Evolutionary conservation across 768 basidiomycete species (phyloP), one percentile per base, ranked within the genome.

Genomic region (Lactifluus piperatus): DNA sequence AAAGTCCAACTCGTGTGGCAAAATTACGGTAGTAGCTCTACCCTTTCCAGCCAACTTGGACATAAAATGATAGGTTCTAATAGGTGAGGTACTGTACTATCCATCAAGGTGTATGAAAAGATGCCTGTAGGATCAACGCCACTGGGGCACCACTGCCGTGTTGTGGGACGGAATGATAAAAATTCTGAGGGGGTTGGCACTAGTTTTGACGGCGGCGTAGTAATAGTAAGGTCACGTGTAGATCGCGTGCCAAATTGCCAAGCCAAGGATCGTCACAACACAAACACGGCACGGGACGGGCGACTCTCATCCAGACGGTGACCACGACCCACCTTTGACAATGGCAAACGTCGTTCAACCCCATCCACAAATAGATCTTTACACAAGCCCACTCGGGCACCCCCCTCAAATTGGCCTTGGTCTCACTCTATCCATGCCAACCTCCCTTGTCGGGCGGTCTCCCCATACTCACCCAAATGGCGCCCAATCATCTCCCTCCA

Each of bases 391-490:
- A 24, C 78, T 81, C 32, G 76, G 76, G 47, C 81, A 85, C 72
- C 75, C 84, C 0, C 81, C 86, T 29, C 77, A 84, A 22, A 78
- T 88, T 65, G 86, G 83, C 2, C 88, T 89, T 68, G 87, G 86
- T 10, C 90, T 90, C 68, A 84, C 82, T 34, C 73, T 88, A 18
- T 67, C 78, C 52, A 68, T 75, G 45, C 67, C 80, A 43, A 70
- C 81, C 32, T 71, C 75, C 18, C 73, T 77, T 65, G 72, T 72
- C 27, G 76, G 77, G 49, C 82, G 82, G 77, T 77, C 79, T 51
- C 66, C 77, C 13, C 51, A 76, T 65, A 59, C 67, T 39, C 71
- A 70, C 62, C 74, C 79, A 53, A 73, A 79, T 52, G 75, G 80
- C 41, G 81, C 80, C 68, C 80, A 82, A 47, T 81, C 80, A 50